A percentile compares a stretch with the other conserved stretches of the same genome.
Evolutionary conservation across 176 grass and related monocot genomes (phyloP).

Genomic region (Aegilops sharonensis): DNA sequence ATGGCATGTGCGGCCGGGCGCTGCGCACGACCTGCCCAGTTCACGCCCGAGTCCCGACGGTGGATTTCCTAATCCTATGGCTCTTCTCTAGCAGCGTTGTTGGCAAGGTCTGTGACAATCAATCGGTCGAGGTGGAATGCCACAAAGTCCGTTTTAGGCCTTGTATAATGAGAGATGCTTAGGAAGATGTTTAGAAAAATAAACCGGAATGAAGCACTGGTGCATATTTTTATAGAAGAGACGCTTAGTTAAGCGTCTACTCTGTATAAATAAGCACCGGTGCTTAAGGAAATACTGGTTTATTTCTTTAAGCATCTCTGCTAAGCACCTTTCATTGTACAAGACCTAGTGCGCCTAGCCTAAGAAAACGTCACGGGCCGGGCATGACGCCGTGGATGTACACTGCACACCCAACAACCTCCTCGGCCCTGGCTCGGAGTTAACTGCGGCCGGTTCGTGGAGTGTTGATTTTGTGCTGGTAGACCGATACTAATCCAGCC

Average conservation of each 20-base stretch:
- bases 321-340: too few relatives aligned
- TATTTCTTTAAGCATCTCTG: too few relatives aligned
- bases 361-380: background rate
- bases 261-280: too few relatives aligned
- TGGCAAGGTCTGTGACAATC: background rate
- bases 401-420: background rate
- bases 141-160: background rate
- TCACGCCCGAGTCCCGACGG: background rate
- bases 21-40: background rate
- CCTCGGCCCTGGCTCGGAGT: background rate
- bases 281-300: too few relatives aligned
- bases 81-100: background rate
- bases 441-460: background rate
- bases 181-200: too few relatives aligned
- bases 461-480: constrained; percentile 19
- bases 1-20: constrained; percentile 29
- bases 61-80: background rate
- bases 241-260: too few relatives aligned
- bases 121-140: background rate
- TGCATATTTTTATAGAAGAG: too few relatives aligned
- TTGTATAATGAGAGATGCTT: too few relatives aligned
- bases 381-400: background rate
- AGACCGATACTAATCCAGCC: background rate
- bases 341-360: background rate
- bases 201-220: too few relatives aligned